phyloP scores from a whole-genome alignment of 192 early-diverging fungal genomes.

The Coemansia sp. region DNA sequence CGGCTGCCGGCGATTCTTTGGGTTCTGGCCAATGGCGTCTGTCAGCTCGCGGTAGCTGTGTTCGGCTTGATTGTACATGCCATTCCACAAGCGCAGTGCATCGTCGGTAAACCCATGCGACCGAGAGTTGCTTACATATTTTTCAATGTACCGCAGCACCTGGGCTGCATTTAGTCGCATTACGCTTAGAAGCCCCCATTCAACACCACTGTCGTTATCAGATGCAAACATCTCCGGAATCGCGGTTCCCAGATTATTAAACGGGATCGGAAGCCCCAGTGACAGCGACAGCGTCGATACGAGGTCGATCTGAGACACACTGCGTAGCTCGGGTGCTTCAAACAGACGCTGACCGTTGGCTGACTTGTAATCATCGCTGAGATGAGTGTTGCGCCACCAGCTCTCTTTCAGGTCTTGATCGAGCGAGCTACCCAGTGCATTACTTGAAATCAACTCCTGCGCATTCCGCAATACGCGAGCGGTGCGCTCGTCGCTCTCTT shows the following conservation, averaged over 20 bases:
- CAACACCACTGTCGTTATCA: slow-evolving; percentile 4
- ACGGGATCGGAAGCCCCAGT: slow-evolving; percentile 87
- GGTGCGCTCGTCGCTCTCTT: slow-evolving; percentile 44
- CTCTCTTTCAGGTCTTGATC: slow-evolving; percentile 47
- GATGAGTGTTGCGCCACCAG: slow-evolving; percentile 43
- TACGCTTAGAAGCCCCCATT: slow-evolving; percentile 55
- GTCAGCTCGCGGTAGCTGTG: slow-evolving; percentile 31
- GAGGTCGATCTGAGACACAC: slow-evolving; percentile 87
- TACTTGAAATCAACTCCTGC: slow-evolving; percentile 4
- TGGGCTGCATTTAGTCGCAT: slow-evolving; percentile 68
- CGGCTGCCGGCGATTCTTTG: slow-evolving; percentile 7
- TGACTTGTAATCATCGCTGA: slow-evolving; percentile 32
- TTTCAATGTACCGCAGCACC: slow-evolving; percentile 48
- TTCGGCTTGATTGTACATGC: slow-evolving; percentile 26
- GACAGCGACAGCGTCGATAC: slow-evolving; percentile 80
- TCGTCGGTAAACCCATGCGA: slow-evolving; percentile 49
- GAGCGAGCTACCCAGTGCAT: slow-evolving; percentile 40
- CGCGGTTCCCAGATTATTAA: slow-evolving; percentile 84
- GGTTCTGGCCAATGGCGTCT: neutral
- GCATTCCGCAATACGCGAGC: slow-evolving; percentile 22
- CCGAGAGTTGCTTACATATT: slow-evolving; percentile 31
- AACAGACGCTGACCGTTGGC: slow-evolving; percentile 9
- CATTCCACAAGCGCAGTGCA: slow-evolving; percentile 27
- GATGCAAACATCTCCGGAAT: slow-evolving; percentile 83
- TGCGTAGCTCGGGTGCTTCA: slow-evolving; percentile 53